A percentile compares a stretch with the other conserved stretches of the same genome.
phyloP scores from a whole-genome alignment of 2,329 filamentous ascomycete genomes.

The Ambrosiella xylebori region DNA sequence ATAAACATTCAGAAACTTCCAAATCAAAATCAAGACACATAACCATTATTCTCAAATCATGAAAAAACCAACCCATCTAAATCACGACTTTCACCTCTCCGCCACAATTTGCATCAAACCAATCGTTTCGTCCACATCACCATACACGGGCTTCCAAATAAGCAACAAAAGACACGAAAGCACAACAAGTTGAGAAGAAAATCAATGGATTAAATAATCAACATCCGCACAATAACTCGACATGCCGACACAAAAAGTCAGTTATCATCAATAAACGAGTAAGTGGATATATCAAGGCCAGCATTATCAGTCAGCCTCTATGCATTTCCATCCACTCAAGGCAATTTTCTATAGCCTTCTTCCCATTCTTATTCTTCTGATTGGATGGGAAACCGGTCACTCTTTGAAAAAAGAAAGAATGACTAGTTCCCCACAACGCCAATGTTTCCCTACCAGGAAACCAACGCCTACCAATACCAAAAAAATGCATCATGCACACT shows the following conservation, averaged over 20 bases:
- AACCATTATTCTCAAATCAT: neutral
- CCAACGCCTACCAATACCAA: no score
- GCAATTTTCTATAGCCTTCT: neutral
- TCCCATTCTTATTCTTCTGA: neutral
- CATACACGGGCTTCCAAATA: neutral
- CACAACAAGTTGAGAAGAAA: no score
- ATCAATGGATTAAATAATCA: no score
- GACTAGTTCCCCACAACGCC: neutral
- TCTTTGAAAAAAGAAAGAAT: neutral
- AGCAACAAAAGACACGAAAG: neutral
- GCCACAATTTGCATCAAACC: no score
- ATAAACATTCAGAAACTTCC: neutral
- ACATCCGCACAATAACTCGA: no score
- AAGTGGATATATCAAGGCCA: no score
- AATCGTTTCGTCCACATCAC: neutral
- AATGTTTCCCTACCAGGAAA: no score
- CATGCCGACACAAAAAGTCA: neutral
- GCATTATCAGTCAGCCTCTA: no score
- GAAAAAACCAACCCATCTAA: neutral
- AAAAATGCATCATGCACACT: neutral
- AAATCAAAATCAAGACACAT: neutral
- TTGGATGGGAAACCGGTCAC: no score
- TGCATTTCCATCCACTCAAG: no score
- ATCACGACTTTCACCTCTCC: neutral
- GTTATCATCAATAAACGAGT: neutral